Percentiles rank a stretch among this genome's conserved stretches.
phyloP scores from a whole-genome alignment of 1,284 basidiomycete genomes.

The Rhodotorula sp. region DNA sequence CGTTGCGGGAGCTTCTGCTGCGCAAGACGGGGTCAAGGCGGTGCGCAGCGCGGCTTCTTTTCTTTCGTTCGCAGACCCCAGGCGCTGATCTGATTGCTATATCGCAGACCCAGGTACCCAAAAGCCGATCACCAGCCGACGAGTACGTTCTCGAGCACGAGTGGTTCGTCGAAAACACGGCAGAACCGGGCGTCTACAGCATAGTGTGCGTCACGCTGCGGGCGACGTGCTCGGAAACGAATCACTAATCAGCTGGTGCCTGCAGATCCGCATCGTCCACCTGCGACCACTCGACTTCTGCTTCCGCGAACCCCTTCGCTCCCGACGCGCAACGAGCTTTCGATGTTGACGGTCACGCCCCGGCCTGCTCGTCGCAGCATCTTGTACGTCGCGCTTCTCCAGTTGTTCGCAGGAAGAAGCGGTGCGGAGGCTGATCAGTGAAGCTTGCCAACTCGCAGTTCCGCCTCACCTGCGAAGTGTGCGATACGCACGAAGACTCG shows the following conservation, averaged over 20 bases:
- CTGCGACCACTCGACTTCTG: no score
- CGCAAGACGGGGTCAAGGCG: slow-evolving; percentile 19
- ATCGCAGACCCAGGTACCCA: neutral
- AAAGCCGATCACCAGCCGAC: neutral
- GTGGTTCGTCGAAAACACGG: slow-evolving; percentile 23
- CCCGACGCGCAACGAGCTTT: no score
- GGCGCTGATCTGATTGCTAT: no score
- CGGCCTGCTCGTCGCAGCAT: slow-evolving; percentile 7
- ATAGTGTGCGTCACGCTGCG: slow-evolving; percentile 10
- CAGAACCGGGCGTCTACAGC: slow-evolving; percentile 4
- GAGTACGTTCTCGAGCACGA: slow-evolving; percentile 2
- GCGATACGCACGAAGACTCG: slow-evolving; percentile 18
- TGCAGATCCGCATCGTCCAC: no score
- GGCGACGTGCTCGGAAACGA: neutral
- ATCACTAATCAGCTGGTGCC: no score
- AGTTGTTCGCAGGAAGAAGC: neutral
- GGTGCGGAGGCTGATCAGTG: neutral
- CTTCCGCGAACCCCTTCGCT: no score
- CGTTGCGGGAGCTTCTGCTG: neutral
- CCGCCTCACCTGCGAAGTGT: slow-evolving; percentile 8
- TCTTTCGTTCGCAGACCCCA: neutral
- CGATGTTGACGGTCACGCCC: no score
- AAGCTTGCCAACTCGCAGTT: slow-evolving; percentile 5
- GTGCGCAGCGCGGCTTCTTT: slow-evolving; percentile 1
- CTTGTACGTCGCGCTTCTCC: neutral